A percentile compares a stretch with the other conserved stretches of the same genome.
These are phyloP conservation scores for Macrocystidia cucumis DNA, from an alignment of 1,284 basidiomycete genomes.

Conservation along the genomic window DNA sequence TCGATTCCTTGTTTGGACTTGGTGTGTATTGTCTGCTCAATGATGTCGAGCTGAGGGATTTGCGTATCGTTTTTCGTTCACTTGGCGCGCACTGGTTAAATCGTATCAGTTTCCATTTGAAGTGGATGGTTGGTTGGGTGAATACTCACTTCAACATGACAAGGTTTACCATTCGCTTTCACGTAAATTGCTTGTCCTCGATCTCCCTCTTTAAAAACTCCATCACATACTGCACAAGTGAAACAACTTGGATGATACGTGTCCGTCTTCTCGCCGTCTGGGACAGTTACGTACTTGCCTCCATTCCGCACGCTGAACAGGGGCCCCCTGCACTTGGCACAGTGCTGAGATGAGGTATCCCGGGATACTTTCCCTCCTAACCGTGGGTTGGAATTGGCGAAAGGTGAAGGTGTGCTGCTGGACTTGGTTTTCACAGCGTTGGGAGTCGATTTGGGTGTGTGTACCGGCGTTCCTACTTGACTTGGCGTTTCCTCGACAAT, in stretches of 20 bases:
- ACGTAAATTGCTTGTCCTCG: conserved; percentile 63
- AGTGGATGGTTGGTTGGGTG: conserved; percentile 6
- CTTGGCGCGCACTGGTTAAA: conserved; percentile 51
- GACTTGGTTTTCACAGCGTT: conserved; percentile 10
- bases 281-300: conserved; percentile 56
- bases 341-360: conserved; percentile 13
- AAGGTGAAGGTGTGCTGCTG: background rate
- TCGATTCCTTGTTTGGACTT: too few relatives aligned
- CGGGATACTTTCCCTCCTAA: background rate
- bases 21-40: too few relatives aligned
- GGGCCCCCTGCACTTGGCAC: conserved; percentile 48
- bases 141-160: conserved; percentile 57
- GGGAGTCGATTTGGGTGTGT: conserved; percentile 18
- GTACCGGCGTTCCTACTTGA: conserved; percentile 21
- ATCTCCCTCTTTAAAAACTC: conserved; percentile 51
- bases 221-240: conserved; percentile 57
- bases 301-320: conserved; percentile 46
- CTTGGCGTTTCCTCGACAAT: conserved; percentile 24
- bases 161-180: conserved; percentile 53
- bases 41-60: conserved; percentile 16
- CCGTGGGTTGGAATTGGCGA: background rate
- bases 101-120: background rate
- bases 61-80: conserved; percentile 34
- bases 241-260: conserved; percentile 71
- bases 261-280: conserved; percentile 38